phyloP scores from a whole-genome alignment of 2,329 filamentous ascomycete species.

The Trichoderma sp. region DNA sequence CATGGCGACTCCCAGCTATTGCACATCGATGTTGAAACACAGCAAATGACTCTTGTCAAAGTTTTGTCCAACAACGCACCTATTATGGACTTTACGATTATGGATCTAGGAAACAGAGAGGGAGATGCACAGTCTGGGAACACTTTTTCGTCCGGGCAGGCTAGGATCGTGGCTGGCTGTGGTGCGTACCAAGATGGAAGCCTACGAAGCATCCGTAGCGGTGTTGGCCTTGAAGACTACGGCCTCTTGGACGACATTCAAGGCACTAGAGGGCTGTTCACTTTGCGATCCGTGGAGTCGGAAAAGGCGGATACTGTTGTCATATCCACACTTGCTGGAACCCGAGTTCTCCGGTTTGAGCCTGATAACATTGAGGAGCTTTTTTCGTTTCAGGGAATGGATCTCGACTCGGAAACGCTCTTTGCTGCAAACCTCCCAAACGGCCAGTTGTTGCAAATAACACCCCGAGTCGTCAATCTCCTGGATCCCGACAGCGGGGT shows the following conservation, averaged over 20 bases:
- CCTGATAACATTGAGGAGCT: slow-evolving; percentile 77
- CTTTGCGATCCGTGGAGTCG: slow-evolving; percentile 49
- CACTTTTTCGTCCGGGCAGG: slow-evolving; percentile 92
- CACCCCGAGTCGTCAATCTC: slow-evolving; percentile 58
- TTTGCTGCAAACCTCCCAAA: slow-evolving; percentile 63
- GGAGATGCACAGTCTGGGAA: slow-evolving; percentile 72
- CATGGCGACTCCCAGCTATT: slow-evolving; percentile 89
- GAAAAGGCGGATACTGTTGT: slow-evolving; percentile 65
- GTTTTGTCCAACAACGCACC: slow-evolving; percentile 75
- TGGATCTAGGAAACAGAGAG: slow-evolving; percentile 89
- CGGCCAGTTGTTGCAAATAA: slow-evolving; percentile 72
- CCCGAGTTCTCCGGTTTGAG: slow-evolving; percentile 76
- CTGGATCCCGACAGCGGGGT: slow-evolving; percentile 58
- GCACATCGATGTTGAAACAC: slow-evolving; percentile 45
- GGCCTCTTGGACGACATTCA: slow-evolving; percentile 78
- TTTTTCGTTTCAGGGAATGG: slow-evolving; percentile 68
- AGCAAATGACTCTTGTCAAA: slow-evolving; percentile 64
- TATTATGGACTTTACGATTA: slow-evolving; percentile 88
- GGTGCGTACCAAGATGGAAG: slow-evolving; percentile 87
- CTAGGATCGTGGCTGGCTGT: slow-evolving; percentile 87
- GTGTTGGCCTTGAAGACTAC: slow-evolving; percentile 85
- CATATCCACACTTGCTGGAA: slow-evolving; percentile 79
- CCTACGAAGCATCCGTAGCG: slow-evolving; percentile 84
- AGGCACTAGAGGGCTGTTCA: slow-evolving; percentile 70
- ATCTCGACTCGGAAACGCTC: slow-evolving; percentile 68